Evolutionary conservation across 2,329 filamentous ascomycete species (phyloP), one percentile per base, ranked within the genome.

Genomic region (Thelonectria discophora): DNA sequence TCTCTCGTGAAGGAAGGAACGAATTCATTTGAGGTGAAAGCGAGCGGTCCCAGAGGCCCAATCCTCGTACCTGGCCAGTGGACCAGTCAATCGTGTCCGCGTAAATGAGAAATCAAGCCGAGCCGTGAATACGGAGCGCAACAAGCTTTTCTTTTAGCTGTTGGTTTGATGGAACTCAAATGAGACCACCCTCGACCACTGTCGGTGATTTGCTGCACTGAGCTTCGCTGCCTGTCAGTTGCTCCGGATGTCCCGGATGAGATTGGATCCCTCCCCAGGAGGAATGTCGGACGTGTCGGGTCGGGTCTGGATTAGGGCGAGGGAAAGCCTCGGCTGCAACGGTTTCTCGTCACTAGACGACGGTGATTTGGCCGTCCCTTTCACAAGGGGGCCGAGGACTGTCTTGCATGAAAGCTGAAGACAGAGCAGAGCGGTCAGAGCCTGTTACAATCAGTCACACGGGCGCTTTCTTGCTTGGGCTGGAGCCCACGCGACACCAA

Each of bases 221-320:
- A 4, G 34, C 34, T 18, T 15, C 27, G 27, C 10, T 43, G 9
- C 13, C 17, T 45, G 21, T 9, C 39, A 52, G 13, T 12, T 8
- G 39, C 40, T 43, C 37, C 54, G 54, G 54, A 57, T 57, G 54
- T 49, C 18, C 34, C 54, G 54, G 54, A 50, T 57, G 54, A 34
- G n/a, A 40, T 30, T 40, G 54, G 54, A 39, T 27, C 24, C 21
- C 12, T 21, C 15, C 6, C 42, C 17, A 17, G 7, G 17, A n/a
- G 50, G 39, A 30, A 20, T 10, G 34, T 9, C 10, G n/a, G n/a
- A 12, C 15, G 30, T 30, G 27, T 30, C 27, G 27, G 9, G 27
- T n/a, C n/a, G 47, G 46, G 21, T 47, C 45, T 53, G 7, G 20
- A 32, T 42, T 52, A n/a, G 37, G 50, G 18, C n/a, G 21, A 20